Evolutionary conservation across 805 yeast genomes (phyloP).

Genomic region (Pichia pseudocactophila): DNA sequence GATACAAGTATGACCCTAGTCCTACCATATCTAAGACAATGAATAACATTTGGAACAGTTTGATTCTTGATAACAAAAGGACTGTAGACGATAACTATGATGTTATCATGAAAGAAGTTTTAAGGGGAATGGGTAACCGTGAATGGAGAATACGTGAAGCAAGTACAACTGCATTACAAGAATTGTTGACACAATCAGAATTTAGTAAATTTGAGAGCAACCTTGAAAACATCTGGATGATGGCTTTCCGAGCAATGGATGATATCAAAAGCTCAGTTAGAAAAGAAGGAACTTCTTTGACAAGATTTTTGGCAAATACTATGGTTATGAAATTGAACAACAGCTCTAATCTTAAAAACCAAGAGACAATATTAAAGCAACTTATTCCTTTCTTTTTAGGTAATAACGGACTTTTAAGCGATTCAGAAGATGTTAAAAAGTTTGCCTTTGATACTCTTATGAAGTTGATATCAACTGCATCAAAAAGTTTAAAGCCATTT

Average conservation of each 20-base stretch:
- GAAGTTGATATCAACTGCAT: constrained; percentile 57
- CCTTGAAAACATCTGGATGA: constrained; percentile 69
- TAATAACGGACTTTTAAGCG: constrained; percentile 67
- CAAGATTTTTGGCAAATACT: constrained; percentile 55
- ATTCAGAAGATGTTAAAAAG: constrained; percentile 72
- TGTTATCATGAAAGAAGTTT: constrained; percentile 53
- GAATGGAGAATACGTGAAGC: constrained; percentile 97
- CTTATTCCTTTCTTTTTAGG: constrained; percentile 78
- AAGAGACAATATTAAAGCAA: constrained; percentile 37
- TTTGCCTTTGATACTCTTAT: constrained; percentile 73
- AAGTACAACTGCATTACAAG: constrained; percentile 60
- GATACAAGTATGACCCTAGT: constrained; percentile 83
- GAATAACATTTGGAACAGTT: constrained; percentile 79
- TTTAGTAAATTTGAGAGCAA: constrained; percentile 40
- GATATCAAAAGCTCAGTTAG: constrained; percentile 93
- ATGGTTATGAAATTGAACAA: constrained; percentile 48
- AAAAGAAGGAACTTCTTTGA: constrained; percentile 62
- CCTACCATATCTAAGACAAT: constrained; percentile 67
- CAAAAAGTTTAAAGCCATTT: constrained; percentile 52
- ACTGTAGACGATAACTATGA: constrained; percentile 47
- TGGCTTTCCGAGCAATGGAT: constrained; percentile 84
- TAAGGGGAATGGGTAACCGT: constrained; percentile 60
- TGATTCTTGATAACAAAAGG: constrained; percentile 47
- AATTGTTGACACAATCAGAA: constrained; percentile 56
- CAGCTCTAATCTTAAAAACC: constrained; percentile 30